phyloP scores from a whole-genome alignment of 2,329 filamentous ascomycete species.

The Paracamarosporium sp. region DNA sequence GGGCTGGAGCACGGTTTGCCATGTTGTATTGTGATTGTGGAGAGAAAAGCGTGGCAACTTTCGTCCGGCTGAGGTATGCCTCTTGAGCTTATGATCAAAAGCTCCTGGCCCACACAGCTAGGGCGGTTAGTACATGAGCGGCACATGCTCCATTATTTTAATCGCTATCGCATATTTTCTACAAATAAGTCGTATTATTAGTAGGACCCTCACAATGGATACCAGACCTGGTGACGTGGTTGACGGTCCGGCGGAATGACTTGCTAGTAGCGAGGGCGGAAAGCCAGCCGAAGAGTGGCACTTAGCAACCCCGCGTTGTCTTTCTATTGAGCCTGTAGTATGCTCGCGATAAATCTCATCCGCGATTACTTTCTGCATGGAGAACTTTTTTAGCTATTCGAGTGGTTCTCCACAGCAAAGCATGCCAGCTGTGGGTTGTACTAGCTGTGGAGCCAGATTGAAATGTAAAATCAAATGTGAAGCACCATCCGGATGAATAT shows the following conservation, averaged over 20 bases:
- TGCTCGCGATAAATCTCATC: neutral
- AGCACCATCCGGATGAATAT: neutral
- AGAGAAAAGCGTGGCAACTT: neutral
- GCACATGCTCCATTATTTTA: neutral
- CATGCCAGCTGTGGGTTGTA: neutral
- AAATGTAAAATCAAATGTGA: neutral
- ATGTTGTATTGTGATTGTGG: constrained; percentile 2
- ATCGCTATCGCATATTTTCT: neutral
- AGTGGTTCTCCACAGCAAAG: neutral
- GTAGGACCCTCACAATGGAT: neutral
- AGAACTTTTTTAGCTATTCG: neutral
- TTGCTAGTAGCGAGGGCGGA: neutral
- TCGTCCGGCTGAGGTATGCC: neutral
- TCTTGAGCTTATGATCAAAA: neutral
- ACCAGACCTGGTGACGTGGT: neutral
- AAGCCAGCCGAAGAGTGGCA: neutral
- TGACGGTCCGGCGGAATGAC: neutral
- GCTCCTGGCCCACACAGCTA: neutral
- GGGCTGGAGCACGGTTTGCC: constrained; percentile 16
- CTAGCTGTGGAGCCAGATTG: neutral
- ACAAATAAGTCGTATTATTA: neutral
- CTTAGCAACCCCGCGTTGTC: neutral
- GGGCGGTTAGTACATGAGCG: neutral
- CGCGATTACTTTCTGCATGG: neutral
- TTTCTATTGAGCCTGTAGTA: neutral